These are phyloP conservation scores for Croton laevigatus DNA, from an alignment of 441 rosid species.

Conservation along the genomic window DNA sequence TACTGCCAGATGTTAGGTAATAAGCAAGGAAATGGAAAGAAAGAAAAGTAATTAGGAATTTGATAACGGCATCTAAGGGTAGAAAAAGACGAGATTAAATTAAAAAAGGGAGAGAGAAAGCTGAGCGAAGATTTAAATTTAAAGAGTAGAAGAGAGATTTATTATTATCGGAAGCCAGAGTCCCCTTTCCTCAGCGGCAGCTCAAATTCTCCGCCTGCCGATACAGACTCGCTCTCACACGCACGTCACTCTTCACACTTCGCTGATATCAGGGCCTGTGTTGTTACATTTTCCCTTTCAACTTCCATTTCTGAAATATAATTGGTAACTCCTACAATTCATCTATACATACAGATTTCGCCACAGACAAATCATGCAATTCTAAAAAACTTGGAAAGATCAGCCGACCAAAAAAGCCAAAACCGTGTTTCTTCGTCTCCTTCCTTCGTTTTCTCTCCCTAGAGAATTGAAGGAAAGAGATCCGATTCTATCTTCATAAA, in stretches of 20 bases:
- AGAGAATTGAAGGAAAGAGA: constrained; percentile 13
- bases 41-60: neutral
- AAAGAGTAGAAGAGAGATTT: neutral
- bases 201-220: no score
- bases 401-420: neutral
- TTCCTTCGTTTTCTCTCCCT: neutral
- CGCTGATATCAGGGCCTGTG: no score
- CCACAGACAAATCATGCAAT: no score
- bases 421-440: neutral
- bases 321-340: neutral
- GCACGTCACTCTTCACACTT: no score
- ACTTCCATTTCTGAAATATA: no score
- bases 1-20: neutral
- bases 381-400: no score
- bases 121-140: neutral
- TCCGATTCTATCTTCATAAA: neutral
- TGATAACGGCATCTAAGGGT: neutral
- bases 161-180: neutral
- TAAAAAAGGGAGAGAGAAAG: neutral
- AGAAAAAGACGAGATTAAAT: neutral
- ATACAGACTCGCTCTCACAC: no score
- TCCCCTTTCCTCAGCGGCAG: neutral
- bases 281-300: no score
- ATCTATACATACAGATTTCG: no score
- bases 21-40: neutral